Conservation (phyloP, 2,329 filamentous ascomycete species). For the Colletotrichum truncatum region DNA sequence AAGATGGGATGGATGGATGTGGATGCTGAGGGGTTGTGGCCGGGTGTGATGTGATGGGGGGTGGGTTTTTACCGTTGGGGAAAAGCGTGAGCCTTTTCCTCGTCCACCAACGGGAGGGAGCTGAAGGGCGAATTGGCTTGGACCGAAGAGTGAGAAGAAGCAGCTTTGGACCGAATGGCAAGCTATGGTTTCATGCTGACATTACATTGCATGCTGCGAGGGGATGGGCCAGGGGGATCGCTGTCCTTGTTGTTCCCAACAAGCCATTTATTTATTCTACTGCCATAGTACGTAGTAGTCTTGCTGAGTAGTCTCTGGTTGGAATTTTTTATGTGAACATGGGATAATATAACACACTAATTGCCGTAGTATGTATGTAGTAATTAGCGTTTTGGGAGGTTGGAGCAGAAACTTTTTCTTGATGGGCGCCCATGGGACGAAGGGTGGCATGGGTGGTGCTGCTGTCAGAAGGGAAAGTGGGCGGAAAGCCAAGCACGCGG, state of each 20-base stretch:
- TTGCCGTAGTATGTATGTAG: neutral
- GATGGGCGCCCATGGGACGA: no score
- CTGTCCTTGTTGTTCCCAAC: neutral
- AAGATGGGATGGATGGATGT: slow-evolving; percentile 9
- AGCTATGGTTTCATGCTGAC: slow-evolving; percentile 21
- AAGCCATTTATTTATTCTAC: neutral
- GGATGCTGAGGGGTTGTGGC: neutral
- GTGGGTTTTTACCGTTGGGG: neutral
- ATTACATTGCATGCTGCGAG: slow-evolving; percentile 24
- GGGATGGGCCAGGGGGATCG: neutral
- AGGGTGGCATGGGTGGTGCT: no score
- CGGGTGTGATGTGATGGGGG: neutral
- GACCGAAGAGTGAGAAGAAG: neutral
- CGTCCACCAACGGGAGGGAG: neutral
- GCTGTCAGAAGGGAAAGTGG: no score
- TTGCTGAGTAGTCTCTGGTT: no score
- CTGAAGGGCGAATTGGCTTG: neutral
- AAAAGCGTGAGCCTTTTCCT: neutral
- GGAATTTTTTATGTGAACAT: no score
- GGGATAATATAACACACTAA: no score
- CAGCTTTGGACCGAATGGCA: slow-evolving; percentile 9
- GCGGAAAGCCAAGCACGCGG: no score
- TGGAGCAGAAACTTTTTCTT: no score
- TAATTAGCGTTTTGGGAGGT: neutral
- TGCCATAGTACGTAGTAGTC: neutral